Percentiles rank a stretch among this genome's conserved stretches.
These are phyloP conservation scores for Chaetomium globosum DNA, from an alignment of 2,329 filamentous ascomycete genomes.

Conservation along the genomic window DNA sequence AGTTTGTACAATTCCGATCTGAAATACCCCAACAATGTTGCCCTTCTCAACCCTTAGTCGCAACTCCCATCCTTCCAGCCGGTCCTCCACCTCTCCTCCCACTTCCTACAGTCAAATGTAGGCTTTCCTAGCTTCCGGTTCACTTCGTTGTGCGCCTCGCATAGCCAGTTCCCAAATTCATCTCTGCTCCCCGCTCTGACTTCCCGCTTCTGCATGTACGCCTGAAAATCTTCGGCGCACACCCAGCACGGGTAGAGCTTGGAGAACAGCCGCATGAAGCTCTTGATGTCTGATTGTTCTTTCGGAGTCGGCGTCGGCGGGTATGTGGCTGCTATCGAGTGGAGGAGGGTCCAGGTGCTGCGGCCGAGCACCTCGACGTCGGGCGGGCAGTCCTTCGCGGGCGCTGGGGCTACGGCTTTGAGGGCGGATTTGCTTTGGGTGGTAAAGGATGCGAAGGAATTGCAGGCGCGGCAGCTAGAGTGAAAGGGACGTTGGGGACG, in stretches of 20 bases:
- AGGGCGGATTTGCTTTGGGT: constrained; percentile 53
- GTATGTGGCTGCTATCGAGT: constrained; percentile 87
- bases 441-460: constrained; percentile 65
- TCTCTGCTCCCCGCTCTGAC: constrained; percentile 62
- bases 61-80: constrained; percentile 76
- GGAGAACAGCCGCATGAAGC: constrained; percentile 79
- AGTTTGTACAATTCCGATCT: neutral
- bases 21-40: neutral
- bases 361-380: constrained; percentile 87
- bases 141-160: constrained; percentile 83
- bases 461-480: constrained; percentile 70
- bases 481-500: neutral
- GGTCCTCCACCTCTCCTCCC: constrained; percentile 93
- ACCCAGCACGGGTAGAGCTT: constrained; percentile 94
- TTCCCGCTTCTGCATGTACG: constrained; percentile 73
- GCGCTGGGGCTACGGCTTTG: constrained; percentile 47
- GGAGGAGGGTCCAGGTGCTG: constrained; percentile 89
- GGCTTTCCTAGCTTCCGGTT: constrained; percentile 89
- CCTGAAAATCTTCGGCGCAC: constrained; percentile 88
- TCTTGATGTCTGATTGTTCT: constrained; percentile 74
- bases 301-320: constrained; percentile 66
- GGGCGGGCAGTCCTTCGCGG: constrained; percentile 71
- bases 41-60: constrained; percentile 45
- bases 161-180: constrained; percentile 81
- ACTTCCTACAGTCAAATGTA: constrained; percentile 83